Evolutionary conservation across 306 rosid species (phyloP).

Genomic region (Cucurbita pepo): DNA sequence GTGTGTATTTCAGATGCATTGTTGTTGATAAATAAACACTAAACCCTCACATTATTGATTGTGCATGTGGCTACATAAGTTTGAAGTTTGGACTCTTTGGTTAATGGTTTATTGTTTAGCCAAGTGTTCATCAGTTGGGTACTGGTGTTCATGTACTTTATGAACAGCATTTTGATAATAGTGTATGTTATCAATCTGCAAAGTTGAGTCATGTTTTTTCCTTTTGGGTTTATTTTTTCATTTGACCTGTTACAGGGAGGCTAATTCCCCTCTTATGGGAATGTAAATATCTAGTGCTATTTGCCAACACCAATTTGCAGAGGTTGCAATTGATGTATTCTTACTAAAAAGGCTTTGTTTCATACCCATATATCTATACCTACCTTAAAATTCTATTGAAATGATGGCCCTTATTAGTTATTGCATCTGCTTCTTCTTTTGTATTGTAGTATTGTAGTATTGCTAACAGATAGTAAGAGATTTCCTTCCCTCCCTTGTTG

Average conservation of each 20-base stretch:
- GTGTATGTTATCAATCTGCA: conserved; percentile 21
- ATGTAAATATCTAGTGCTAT: conserved; percentile 29
- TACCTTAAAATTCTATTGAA: background rate
- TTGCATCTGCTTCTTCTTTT: background rate
- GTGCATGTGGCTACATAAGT: conserved; percentile 11
- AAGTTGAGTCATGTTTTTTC: conserved; percentile 7
- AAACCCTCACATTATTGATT: background rate
- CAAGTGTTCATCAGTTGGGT: conserved; percentile 26
- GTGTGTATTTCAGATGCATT: conserved; percentile 24
- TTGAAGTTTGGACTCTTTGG: conserved; percentile 43
- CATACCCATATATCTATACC: background rate
- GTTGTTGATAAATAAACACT: conserved; percentile 28
- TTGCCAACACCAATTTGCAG: conserved; percentile 15
- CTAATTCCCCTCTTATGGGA: conserved; percentile 15
- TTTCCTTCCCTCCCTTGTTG: background rate
- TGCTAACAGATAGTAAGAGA: background rate
- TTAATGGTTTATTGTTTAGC: conserved; percentile 14
- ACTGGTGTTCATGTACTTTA: conserved; percentile 23
- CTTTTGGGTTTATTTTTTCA: conserved; percentile 4
- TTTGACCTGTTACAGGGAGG: conserved; percentile 5
- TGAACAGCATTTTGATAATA: conserved; percentile 31
- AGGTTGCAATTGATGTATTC: conserved; percentile 19
- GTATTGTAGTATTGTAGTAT: background rate
- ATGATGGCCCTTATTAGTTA: background rate
- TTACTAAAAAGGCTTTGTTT: conserved; percentile 14